Base-by-base conservation (phyloP, 345 rosid species). In the thale cress (Arabidopsis thaliana) region DNA sequence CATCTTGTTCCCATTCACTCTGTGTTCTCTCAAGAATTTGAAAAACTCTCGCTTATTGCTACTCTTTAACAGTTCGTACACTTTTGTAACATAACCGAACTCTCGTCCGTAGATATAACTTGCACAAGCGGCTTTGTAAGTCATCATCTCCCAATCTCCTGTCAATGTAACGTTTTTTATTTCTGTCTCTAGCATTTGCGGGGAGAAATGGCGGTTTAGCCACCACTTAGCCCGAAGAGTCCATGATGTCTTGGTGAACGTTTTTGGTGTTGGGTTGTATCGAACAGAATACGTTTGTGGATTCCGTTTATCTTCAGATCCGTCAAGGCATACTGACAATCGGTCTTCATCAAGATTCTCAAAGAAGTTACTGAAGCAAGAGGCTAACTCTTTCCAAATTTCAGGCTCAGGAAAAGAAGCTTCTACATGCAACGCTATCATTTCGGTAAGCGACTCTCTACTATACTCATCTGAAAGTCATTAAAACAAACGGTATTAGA, bases 401-500 rank as follows among this genome's bases (percentile, higher is more conserved):
- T 73, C 53, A 13, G 67, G 63, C 8, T 78, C 85, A 0, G 84
- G 87, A 72, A 52, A 79, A 20, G 82, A 78, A 69, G 89, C 91
- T 76, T 91, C 96, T 80, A 91, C 75, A 82, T 94, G 97, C 85
- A 88, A 76, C 62, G 93, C 93, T 80, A 88, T 86, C 95, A 90
- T 88, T 82, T 87, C 92, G 64, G 86, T 8, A 16, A 91, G 78
- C 6, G 89, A 83, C 69, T 78, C 87, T 36, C 78, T 59, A 70
- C 73, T 55, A 49, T 86, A 94, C 40, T 78, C 68, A 70, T 87
- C 98, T 94, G 89, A 66, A 83, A 59, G 63, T 37, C 25, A 51
- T 7, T 45, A 37, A 28, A 72, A 59, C 14, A 55, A 70, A 69
- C 1, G 1, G 34, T 13, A 11, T 34, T 33, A 48, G 48, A 20